phyloP scores from a whole-genome alignment of 768 basidiomycete species.

The Sporobolomyces pararoseus region DNA sequence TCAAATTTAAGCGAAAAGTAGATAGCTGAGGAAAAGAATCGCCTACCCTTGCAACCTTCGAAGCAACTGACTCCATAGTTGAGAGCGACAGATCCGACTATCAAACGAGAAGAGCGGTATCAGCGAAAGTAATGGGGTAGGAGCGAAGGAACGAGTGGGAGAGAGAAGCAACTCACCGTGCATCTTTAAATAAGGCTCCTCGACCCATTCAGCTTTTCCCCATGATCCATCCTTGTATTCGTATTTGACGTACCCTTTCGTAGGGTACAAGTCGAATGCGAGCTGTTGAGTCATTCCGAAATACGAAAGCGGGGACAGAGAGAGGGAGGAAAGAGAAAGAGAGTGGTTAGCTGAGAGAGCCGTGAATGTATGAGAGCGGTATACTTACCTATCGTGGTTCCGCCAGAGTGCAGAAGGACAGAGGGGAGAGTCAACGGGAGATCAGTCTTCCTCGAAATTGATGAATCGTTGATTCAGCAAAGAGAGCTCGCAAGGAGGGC shows the following conservation, averaged over 20 bases:
- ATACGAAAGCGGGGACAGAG: not conserved
- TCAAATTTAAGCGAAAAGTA: not conserved
- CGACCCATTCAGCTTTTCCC: conserved; percentile 38
- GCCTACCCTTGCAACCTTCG: conserved; percentile 11
- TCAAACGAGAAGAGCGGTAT: not conserved
- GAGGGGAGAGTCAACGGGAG: not conserved
- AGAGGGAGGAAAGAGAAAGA: not conserved
- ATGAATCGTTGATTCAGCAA: not conserved
- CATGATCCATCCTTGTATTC: conserved; percentile 36
- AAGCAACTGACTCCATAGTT: conserved; percentile 39
- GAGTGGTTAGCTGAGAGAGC: not conserved
- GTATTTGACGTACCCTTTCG: conserved; percentile 40
- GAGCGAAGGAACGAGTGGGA: not conserved
- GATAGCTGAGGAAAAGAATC: no score
- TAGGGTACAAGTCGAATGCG: conserved; percentile 36
- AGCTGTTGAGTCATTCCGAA: conserved; percentile 8
- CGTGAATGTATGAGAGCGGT: not conserved
- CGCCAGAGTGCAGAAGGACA: no score
- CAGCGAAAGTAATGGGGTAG: no score
- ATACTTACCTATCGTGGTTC: no score
- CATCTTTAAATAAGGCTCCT: conserved; percentile 39
- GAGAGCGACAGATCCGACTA: conserved; percentile 23
- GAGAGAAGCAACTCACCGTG: conserved; percentile 15
- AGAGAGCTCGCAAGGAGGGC: not conserved
- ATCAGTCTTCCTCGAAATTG: not conserved